phyloP scores from a whole-genome alignment of 305 asterid species.

The Fraxinus angustifolia region DNA sequence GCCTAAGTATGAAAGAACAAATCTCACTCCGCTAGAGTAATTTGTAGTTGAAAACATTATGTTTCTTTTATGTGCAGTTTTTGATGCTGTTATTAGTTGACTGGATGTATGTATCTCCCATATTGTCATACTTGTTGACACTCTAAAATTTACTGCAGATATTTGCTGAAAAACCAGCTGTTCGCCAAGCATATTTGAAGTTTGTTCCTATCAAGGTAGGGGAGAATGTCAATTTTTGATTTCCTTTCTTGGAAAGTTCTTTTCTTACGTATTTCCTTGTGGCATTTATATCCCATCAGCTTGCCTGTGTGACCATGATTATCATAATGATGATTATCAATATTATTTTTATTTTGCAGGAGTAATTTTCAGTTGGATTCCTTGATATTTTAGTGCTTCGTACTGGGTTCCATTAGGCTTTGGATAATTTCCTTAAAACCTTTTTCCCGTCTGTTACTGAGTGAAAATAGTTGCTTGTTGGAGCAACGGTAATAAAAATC shows the following conservation, averaged over 20 bases:
- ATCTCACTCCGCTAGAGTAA: constrained; percentile 8
- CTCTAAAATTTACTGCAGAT: constrained; percentile 44
- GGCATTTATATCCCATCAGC: background rate
- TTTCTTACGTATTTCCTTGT: constrained; percentile 13
- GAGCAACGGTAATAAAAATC: constrained; percentile 5
- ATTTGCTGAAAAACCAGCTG: constrained; percentile 98
- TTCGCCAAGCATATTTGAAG: constrained; percentile 85
- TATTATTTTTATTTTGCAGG: background rate
- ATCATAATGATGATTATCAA: constrained; percentile 5
- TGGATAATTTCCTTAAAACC: constrained; percentile 6
- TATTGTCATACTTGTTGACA: constrained; percentile 10
- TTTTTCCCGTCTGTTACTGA: constrained; percentile 1
- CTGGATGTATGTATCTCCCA: constrained; percentile 8
- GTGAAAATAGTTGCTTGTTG: constrained; percentile 4
- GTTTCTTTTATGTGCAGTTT: constrained; percentile 5
- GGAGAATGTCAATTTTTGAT: constrained; percentile 7
- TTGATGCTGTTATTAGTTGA: background rate
- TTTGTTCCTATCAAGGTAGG: constrained; percentile 62
- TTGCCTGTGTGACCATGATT: background rate
- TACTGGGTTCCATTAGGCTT: constrained; percentile 16
- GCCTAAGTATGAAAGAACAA: constrained; percentile 15
- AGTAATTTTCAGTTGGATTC: constrained; percentile 15
- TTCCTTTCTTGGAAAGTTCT: constrained; percentile 9
- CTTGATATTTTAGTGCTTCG: constrained; percentile 12
- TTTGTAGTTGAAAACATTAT: constrained; percentile 8